Conservation (phyloP, 768 basidiomycete genomes). For the Tylopilus felleus region DNA sequence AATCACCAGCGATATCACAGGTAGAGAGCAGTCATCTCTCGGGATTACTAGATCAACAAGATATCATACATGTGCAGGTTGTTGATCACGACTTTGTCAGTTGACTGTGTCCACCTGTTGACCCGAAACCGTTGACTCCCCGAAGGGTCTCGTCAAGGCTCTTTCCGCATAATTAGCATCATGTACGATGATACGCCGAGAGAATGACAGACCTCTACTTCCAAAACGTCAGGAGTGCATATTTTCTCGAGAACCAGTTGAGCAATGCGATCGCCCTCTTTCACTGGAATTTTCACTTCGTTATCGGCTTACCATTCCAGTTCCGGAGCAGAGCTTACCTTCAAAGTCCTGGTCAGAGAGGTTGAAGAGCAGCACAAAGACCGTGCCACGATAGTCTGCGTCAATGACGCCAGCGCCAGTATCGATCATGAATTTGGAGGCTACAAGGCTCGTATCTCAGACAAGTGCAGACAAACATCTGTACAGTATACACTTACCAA, state of each 20-base stretch:
- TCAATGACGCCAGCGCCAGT: conserved; percentile 98
- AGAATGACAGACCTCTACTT: conserved; percentile 63
- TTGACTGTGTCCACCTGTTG: conserved; percentile 81
- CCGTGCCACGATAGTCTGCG: conserved; percentile 89
- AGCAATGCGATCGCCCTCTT: conserved; percentile 93
- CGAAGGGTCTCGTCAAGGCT: conserved; percentile 82
- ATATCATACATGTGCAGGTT: conserved; percentile 3
- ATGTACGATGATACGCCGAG: neutral
- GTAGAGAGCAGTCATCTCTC: neutral
- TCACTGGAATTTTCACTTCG: conserved; percentile 47
- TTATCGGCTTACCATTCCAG: neutral
- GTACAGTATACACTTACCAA: conserved; percentile 71
- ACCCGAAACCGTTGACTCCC: conserved; percentile 88
- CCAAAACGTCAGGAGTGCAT: conserved; percentile 76
- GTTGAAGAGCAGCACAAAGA: conserved; percentile 93
- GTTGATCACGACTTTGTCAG: conserved; percentile 29
- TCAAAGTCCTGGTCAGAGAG: conserved; percentile 85
- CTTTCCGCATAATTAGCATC: conserved; percentile 37
- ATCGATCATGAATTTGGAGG: conserved; percentile 96
- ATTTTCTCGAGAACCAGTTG: conserved; percentile 93
- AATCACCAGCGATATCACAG: neutral
- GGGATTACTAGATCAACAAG: neutral
- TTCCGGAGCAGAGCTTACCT: conserved; percentile 41
- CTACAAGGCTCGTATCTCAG: conserved; percentile 38
- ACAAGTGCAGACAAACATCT: neutral